phyloP scores from a whole-genome alignment of 192 early-diverging fungal species.

The Backusella sp. region DNA sequence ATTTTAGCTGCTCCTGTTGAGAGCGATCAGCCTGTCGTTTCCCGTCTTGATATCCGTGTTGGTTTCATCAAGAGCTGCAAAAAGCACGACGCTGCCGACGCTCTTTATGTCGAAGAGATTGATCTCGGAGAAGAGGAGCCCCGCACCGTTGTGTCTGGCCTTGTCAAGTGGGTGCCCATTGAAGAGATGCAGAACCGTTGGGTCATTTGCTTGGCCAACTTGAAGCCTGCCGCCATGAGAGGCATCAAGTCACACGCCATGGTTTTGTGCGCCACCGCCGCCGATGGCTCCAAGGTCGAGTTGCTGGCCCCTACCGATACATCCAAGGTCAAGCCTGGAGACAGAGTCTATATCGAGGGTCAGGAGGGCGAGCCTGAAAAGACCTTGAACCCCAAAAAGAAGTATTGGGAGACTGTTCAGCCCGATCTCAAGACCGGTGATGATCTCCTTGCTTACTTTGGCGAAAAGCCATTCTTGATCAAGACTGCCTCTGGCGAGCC shows the following conservation, averaged over 20 bases:
- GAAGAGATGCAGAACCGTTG: slow-evolving; percentile 81
- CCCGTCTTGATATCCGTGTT: slow-evolving; percentile 92
- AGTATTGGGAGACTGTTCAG: slow-evolving; percentile 97
- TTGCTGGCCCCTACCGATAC: slow-evolving; percentile 80
- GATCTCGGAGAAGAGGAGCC: slow-evolving; percentile 91
- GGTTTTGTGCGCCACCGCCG: slow-evolving; percentile 89
- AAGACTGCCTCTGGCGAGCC: slow-evolving; percentile 46
- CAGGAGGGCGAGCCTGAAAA: slow-evolving; percentile 86
- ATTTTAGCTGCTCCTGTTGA: slow-evolving; percentile 41
- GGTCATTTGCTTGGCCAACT: slow-evolving; percentile 81
- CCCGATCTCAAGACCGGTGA: slow-evolving; percentile 77
- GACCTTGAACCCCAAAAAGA: slow-evolving; percentile 97
- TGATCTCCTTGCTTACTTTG: slow-evolving; percentile 64
- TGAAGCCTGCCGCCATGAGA: slow-evolving; percentile 95
- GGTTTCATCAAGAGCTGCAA: slow-evolving; percentile 80
- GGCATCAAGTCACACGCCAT: slow-evolving; percentile 94
- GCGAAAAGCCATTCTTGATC: slow-evolving; percentile 39
- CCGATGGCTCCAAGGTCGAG: slow-evolving; percentile 86
- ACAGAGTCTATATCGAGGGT: slow-evolving; percentile 89
- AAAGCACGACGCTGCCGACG: slow-evolving; percentile 95
- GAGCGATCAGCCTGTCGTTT: slow-evolving; percentile 53
- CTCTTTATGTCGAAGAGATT: slow-evolving; percentile 95
- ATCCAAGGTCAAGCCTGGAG: slow-evolving; percentile 81
- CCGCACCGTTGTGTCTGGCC: slow-evolving; percentile 87
- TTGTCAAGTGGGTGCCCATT: slow-evolving; percentile 89